Percentiles rank a stretch among this genome's conserved stretches.
These are phyloP conservation scores for Cairneyella variabilis DNA, from an alignment of 495 filamentous ascomycete genomes.

Conservation along the genomic window DNA sequence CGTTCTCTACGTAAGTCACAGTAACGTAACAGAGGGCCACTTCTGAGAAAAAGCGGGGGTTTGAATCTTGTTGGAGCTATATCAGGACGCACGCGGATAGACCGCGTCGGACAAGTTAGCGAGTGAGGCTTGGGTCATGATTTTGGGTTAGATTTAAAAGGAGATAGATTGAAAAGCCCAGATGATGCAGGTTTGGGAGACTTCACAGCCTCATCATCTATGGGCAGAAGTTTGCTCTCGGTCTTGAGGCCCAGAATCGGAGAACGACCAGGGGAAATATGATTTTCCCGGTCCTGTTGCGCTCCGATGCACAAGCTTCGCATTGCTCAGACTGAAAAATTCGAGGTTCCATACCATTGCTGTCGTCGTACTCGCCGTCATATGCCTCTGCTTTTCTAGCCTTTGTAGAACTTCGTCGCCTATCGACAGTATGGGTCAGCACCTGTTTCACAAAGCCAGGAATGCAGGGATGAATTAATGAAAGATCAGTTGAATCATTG, in stretches of 20 bases:
- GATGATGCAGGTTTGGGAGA: not conserved
- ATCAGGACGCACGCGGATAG: conserved; percentile 31
- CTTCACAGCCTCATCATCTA: not conserved
- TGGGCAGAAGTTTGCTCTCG: not conserved
- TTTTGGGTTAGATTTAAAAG: not conserved
- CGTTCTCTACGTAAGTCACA: conserved; percentile 68
- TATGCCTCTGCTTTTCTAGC: conserved; percentile 36
- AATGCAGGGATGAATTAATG: too few species aligned
- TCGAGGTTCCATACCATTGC: conserved; percentile 34
- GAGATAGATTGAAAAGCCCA: not conserved
- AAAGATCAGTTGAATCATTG: too few species aligned
- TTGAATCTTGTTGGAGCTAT: conserved; percentile 67
- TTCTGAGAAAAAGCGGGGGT: conserved; percentile 79
- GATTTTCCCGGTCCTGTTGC: too few species aligned
- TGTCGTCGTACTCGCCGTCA: conserved; percentile 48
- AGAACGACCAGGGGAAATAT: too few species aligned
- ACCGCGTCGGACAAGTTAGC: conserved; percentile 34
- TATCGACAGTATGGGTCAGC: not conserved
- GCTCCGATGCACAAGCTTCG: too few species aligned
- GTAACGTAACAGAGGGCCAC: conserved; percentile 86
- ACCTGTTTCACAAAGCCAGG: too few species aligned
- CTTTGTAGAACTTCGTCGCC: conserved; percentile 12
- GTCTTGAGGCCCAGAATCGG: too few species aligned
- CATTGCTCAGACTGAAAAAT: conserved; percentile 6
- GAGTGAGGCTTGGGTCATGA: conserved; percentile 8